These are phyloP conservation scores for Penicillium canariense DNA, from an alignment of 495 filamentous ascomycete species.

Conservation along the genomic window DNA sequence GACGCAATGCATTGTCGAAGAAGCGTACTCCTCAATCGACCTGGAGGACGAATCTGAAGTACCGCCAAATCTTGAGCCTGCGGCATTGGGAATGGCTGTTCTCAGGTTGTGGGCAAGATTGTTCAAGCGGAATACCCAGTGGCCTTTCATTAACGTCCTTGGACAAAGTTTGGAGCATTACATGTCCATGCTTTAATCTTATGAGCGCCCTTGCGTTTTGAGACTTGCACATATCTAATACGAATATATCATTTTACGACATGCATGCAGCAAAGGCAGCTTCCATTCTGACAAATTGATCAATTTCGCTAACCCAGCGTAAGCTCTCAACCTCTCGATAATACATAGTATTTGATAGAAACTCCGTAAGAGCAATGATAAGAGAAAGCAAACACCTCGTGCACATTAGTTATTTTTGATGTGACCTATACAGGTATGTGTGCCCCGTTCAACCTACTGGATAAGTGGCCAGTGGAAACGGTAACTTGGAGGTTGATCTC, in stretches of 20 bases:
- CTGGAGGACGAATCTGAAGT: conserved; percentile 29
- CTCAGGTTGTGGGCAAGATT: conserved; percentile 39
- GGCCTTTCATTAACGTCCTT: conserved; percentile 42
- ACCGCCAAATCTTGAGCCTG: conserved; percentile 26
- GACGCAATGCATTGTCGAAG: conserved; percentile 38
- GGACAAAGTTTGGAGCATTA: conserved; percentile 38
- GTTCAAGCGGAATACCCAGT: conserved; percentile 39
- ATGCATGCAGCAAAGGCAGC: too few relatives aligned
- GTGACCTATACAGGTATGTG: too few relatives aligned
- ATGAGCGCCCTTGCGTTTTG: background rate
- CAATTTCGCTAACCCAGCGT: too few relatives aligned
- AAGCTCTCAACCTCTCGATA: too few relatives aligned
- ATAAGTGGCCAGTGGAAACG: too few relatives aligned
- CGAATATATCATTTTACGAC: background rate
- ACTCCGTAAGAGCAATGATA: too few relatives aligned
- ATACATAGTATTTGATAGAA: too few relatives aligned
- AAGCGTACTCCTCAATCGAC: conserved; percentile 39
- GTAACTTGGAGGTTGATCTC: too few relatives aligned
- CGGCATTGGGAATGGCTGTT: conserved; percentile 31
- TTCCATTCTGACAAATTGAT: too few relatives aligned
- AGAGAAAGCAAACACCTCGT: too few relatives aligned
- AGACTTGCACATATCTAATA: conserved; percentile 8
- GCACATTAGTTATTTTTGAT: too few relatives aligned
- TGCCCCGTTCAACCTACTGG: too few relatives aligned
- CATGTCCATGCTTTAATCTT: conserved; percentile 28